phyloP scores from a whole-genome alignment of 148 eudicot species.

The Polygonum aviculare region DNA sequence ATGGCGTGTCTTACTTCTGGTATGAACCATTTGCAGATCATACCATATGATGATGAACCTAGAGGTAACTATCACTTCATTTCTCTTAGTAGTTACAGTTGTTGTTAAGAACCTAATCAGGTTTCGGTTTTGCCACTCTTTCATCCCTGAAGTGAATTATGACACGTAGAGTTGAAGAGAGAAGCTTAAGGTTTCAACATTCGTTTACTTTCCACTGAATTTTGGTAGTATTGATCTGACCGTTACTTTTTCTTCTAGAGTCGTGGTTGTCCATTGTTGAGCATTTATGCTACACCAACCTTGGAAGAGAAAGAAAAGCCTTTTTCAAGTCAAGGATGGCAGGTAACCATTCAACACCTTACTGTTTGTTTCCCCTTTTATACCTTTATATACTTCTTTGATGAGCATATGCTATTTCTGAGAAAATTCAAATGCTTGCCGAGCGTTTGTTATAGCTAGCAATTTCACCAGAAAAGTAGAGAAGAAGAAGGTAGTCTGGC shows the following conservation, averaged over 20 bases:
- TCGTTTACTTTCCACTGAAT: neutral
- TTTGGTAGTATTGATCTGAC: neutral
- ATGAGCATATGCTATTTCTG: neutral
- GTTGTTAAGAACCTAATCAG: neutral
- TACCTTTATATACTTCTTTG: neutral
- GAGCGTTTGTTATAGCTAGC: neutral
- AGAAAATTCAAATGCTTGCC: neutral
- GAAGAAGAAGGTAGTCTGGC: too few species aligned
- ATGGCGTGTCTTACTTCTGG: conserved; percentile 13
- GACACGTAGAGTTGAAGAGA: neutral
- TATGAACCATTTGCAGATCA: conserved; percentile 56
- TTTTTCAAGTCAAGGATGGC: conserved; percentile 95
- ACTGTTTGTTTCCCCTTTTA: neutral
- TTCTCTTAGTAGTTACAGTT: neutral
- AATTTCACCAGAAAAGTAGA: too few species aligned
- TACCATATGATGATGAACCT: conserved; percentile 88
- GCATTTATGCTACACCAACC: conserved; percentile 90
- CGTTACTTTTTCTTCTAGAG: conserved; percentile 42
- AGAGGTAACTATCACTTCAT: conserved; percentile 51
- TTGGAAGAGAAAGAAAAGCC: conserved; percentile 79
- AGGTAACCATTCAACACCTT: conserved; percentile 35
- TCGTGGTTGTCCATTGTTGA: conserved; percentile 91
- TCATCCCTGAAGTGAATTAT: neutral
- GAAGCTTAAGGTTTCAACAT: neutral
- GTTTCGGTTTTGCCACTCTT: neutral